Percentiles rank a stretch among this genome's conserved stretches.
These are phyloP conservation scores for Butyriboletus loyo DNA, from an alignment of 768 basidiomycete genomes.

Conservation along the genomic window DNA sequence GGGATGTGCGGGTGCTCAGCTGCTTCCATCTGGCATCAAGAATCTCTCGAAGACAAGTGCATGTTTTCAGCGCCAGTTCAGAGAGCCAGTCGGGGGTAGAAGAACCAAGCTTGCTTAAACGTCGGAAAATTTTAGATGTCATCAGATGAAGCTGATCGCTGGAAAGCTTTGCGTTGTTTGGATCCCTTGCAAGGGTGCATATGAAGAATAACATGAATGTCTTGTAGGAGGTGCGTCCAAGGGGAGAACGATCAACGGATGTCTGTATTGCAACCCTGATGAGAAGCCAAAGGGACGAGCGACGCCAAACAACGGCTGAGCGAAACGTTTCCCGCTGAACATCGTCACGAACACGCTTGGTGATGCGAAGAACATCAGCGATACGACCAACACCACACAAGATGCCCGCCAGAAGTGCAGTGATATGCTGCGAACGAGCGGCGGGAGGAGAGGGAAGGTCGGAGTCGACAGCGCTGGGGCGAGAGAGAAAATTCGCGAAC, in stretches of 20 bases:
- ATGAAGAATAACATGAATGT: conserved; percentile 44
- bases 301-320: conserved; percentile 25
- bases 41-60: conserved; percentile 6
- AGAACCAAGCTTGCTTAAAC: conserved; percentile 11
- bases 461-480: conserved; percentile 1
- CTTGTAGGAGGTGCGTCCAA: conserved; percentile 37
- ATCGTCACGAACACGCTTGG: conserved; percentile 27
- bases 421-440: not conserved
- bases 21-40: conserved; percentile 34
- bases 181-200: conserved; percentile 21
- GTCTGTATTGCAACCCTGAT: conserved; percentile 31
- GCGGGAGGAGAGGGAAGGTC: not conserved
- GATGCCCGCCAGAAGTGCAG: not conserved
- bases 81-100: conserved; percentile 29
- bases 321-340: no score
- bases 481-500: conserved; percentile 19
- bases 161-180: conserved; percentile 4
- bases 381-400: conserved; percentile 7
- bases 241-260: conserved; percentile 7
- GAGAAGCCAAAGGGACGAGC: conserved; percentile 34
- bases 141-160: conserved; percentile 27
- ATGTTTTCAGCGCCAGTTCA: conserved; percentile 36
- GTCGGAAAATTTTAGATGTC: conserved; percentile 18
- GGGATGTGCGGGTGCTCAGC: conserved; percentile 23
- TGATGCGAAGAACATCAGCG: conserved; percentile 15